These are phyloP conservation scores for Brettanomyces custersianus DNA, from an alignment of 805 yeast genomes.

Conservation along the genomic window DNA sequence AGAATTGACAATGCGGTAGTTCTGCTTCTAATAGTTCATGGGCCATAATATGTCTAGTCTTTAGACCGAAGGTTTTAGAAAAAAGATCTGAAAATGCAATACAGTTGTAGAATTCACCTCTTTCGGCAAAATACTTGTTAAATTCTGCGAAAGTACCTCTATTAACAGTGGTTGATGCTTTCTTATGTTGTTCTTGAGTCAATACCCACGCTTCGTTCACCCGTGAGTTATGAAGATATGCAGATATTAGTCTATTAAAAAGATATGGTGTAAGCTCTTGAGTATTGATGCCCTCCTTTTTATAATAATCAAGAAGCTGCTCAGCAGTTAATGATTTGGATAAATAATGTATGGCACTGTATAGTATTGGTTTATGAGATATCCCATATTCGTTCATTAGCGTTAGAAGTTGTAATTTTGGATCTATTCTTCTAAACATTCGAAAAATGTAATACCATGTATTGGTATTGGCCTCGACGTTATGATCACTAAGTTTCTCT, in stretches of 20 bases:
- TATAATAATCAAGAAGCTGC: conserved; percentile 10
- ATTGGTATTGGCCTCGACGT: conserved; percentile 14
- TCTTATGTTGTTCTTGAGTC: conserved; percentile 2
- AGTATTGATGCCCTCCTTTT: conserved; percentile 7
- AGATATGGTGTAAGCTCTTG: conserved; percentile 7
- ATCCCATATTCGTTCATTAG: conserved; percentile 17
- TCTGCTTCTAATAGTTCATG: conserved; percentile 13
- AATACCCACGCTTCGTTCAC: conserved; percentile 14
- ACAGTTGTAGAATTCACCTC: conserved; percentile 15
- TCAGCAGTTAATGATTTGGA: conserved; percentile 10
- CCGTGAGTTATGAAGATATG: conserved; percentile 10
- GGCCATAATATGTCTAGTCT: conserved; percentile 9
- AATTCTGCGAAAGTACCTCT: conserved; percentile 15
- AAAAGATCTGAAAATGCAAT: conserved; percentile 19
- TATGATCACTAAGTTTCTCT: conserved; percentile 9
- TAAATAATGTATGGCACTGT: conserved; percentile 11
- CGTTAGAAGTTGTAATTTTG: conserved; percentile 13
- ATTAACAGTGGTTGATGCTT: conserved; percentile 5
- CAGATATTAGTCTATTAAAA: conserved; percentile 15
- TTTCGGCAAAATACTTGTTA: conserved; percentile 13
- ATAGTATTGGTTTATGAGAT: conserved; percentile 14
- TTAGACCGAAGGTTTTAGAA: conserved; percentile 7
- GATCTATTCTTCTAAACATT: conserved; percentile 10
- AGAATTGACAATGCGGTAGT: conserved; percentile 13
- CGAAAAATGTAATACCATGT: conserved; percentile 23